Evolutionary conservation across 345 rosid genomes (phyloP), one percentile per base, ranked within the genome.

Genomic region (Iberis pinnata): DNA sequence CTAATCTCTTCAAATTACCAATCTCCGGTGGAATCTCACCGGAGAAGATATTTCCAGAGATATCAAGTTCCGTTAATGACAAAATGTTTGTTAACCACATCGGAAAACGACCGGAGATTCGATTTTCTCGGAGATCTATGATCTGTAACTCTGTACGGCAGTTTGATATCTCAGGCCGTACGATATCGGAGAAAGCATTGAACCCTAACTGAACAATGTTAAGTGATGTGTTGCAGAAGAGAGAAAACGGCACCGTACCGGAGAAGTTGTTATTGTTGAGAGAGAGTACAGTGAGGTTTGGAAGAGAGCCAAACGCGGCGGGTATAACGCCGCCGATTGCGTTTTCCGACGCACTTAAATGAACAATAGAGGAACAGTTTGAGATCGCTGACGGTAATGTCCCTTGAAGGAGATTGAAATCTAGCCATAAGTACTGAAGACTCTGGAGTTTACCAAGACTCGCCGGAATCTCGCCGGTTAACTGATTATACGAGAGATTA

Each of bases 331-430:
- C 95, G 22, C 81, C 70, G 36, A 92, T 80, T 18, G 73, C 56
- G 53, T 92, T 90, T 40, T 70, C 83, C 38, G 77, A 71, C 4
- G 78, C 92, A 49, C 95, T 87, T 51, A 87, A 66, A 45, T 87
- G 98, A 24, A 82, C 73, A 12, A 87, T 79, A 17, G 96, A 82
- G 11, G 89, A 82, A 43, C 92, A 83, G 60, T 84, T 92, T 0
- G 88, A 80, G 7, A 92, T 46, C 2, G 87, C 89, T 0, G 96
- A 90, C 3, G 96, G 96, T 36, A 87, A 40, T 45, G 98, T 82
- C 12, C 95, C 98, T 50, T 76, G 78, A 19, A 87, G 36, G 31
- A 44, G 58, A 47, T 87, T 92, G 61, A 49, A 71, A 49, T 87
- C 96, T 0, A 92, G 75, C 95, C 92, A 84, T 1, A 92, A 71